Percentiles rank a stretch among this genome's conserved stretches.
phyloP scores from a whole-genome alignment of 768 basidiomycete species.

The Mycena albidolilacea region DNA sequence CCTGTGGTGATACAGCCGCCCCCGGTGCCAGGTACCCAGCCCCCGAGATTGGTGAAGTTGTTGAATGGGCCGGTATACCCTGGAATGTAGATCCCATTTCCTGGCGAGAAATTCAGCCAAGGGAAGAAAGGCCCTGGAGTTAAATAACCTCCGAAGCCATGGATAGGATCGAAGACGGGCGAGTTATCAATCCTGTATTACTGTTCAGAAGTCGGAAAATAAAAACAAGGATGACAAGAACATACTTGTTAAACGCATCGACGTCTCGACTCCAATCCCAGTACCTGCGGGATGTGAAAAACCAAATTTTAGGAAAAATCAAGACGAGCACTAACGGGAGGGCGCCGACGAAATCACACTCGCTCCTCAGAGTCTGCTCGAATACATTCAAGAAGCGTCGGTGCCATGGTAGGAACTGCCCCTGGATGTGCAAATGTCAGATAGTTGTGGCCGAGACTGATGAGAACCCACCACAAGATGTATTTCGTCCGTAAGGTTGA shows the following conservation, averaged over 20 bases:
- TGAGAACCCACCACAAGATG: conserved; percentile 31
- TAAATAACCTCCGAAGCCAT: conserved; percentile 39
- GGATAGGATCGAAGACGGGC: conserved; percentile 35
- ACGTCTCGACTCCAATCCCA: conserved; percentile 19
- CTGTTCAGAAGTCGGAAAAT: neutral
- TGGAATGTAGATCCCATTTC: conserved; percentile 49
- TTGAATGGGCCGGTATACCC: conserved; percentile 35
- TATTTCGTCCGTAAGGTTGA: conserved; percentile 22
- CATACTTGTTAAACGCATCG: conserved; percentile 29
- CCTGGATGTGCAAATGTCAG: conserved; percentile 32
- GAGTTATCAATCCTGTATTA: conserved; percentile 35
- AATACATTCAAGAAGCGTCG: conserved; percentile 45
- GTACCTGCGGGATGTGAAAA: conserved; percentile 3
- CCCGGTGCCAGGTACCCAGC: conserved; percentile 29
- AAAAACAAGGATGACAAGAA: neutral
- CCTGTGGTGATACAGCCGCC: too few species aligned
- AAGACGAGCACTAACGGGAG: conserved; percentile 38
- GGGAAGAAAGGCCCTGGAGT: neutral
- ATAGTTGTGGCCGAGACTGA: too few species aligned
- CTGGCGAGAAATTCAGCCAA: conserved; percentile 38
- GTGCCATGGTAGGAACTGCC: conserved; percentile 53
- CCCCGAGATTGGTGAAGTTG: conserved; percentile 47
- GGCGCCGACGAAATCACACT: conserved; percentile 47
- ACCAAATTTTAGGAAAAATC: neutral
- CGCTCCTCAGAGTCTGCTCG: conserved; percentile 44